Conservation (phyloP, 164 flowering plant genomes). For the Nymphaea thermarum region DNA sequence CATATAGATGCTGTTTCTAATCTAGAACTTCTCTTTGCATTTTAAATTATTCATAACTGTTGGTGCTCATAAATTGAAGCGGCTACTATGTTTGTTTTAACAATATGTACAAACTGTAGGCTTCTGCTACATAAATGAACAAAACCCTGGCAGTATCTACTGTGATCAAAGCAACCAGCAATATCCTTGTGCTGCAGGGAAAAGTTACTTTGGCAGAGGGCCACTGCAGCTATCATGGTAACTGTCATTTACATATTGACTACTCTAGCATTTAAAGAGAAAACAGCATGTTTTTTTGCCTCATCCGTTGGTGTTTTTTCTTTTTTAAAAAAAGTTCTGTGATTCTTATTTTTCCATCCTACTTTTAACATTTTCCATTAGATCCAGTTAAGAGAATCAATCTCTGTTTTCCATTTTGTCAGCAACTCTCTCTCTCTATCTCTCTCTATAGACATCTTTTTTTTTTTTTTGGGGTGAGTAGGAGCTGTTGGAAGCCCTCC, state of each 20-base stretch:
- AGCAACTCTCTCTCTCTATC: too few relatives aligned
- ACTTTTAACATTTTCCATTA: too few relatives aligned
- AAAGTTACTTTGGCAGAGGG: conserved; percentile 22
- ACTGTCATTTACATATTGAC: neutral
- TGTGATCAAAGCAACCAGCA: conserved; percentile 9
- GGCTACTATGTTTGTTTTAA: neutral
- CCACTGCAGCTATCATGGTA: conserved; percentile 23
- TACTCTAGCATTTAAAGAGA: neutral
- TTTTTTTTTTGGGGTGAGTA: too few relatives aligned
- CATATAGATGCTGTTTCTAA: neutral
- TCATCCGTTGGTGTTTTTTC: too few relatives aligned
- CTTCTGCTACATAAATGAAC: conserved; percentile 25
- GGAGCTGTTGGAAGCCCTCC: too few relatives aligned
- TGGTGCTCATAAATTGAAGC: neutral
- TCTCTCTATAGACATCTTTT: too few relatives aligned
- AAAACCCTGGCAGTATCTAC: conserved; percentile 13
- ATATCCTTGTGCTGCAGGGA: conserved; percentile 19
- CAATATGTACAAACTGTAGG: conserved; percentile 10
- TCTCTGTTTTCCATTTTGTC: neutral
- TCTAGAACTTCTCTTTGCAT: neutral
- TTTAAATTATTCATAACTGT: too few relatives aligned
- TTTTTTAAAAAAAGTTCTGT: too few relatives aligned
- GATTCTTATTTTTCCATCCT: too few relatives aligned
- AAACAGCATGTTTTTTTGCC: too few relatives aligned
- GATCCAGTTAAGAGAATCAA: too few relatives aligned